Conservation (phyloP, 225 moss, liverwort and hornwort genomes). For the Neckera pumila region DNA sequence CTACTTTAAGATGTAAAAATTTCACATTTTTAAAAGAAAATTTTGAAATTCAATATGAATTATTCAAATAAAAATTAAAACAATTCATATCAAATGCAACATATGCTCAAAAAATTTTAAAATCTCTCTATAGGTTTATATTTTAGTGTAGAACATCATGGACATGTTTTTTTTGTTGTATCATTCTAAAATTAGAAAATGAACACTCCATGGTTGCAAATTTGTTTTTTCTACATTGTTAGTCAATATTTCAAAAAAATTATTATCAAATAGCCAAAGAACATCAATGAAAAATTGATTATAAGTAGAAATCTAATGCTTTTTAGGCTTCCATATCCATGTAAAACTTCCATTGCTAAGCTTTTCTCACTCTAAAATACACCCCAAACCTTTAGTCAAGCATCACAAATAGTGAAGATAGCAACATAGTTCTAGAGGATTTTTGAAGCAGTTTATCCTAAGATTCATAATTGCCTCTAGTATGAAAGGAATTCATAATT, state of each 20-base stretch:
- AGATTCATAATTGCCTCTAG: fast-evolving
- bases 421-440: fast-evolving
- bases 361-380: fast-evolving
- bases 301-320: background rate
- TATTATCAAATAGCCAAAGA: background rate
- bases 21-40: background rate
- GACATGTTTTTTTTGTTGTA: background rate
- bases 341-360: background rate
- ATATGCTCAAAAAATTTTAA: too few species aligned
- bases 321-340: fast-evolving
- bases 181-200: background rate
- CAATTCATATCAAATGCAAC: background rate
- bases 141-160: background rate
- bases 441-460: background rate
- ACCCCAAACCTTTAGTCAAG: fast-evolving
- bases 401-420: fast-evolving
- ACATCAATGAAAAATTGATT: background rate
- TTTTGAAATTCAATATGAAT: too few species aligned
- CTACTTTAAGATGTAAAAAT: background rate
- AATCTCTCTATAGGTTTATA: background rate
- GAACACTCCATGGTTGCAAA: background rate
- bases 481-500: too few species aligned
- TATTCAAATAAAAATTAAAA: too few species aligned
- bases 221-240: background rate
- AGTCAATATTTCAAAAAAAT: background rate